phyloP scores from a whole-genome alignment of 2,329 filamentous ascomycete genomes.

The Monilinia fructicola region DNA sequence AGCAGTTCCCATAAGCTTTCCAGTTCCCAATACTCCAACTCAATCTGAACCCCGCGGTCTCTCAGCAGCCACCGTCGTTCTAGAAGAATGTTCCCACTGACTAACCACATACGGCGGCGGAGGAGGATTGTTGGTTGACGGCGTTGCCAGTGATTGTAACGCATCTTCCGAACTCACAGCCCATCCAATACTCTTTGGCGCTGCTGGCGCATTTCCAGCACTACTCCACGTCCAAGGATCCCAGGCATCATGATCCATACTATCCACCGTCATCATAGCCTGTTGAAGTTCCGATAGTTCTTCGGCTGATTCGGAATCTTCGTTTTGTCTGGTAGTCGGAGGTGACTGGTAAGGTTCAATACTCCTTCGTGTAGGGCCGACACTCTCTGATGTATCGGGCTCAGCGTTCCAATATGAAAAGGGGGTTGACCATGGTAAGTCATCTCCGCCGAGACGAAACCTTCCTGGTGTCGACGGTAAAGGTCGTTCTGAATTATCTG shows the following conservation, averaged over 20 bases:
- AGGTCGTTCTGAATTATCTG: slow-evolving; percentile 24
- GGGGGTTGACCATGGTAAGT: slow-evolving; percentile 39
- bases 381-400: slow-evolving; percentile 11
- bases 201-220: slow-evolving; percentile 32
- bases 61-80: slow-evolving; percentile 6
- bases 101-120: slow-evolving; percentile 38
- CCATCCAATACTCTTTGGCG: slow-evolving; percentile 39
- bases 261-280: slow-evolving; percentile 42
- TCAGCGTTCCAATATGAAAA: slow-evolving; percentile 34
- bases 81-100: slow-evolving; percentile 34
- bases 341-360: slow-evolving; percentile 1
- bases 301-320: slow-evolving; percentile 37
- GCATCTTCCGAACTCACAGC: slow-evolving; percentile 34
- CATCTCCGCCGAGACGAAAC: slow-evolving; percentile 40
- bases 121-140: slow-evolving; percentile 2
- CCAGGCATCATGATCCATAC: slow-evolving; percentile 35
- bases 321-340: slow-evolving; percentile 27
- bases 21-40: neutral
- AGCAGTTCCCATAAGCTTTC: neutral
- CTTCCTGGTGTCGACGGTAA: slow-evolving; percentile 37
- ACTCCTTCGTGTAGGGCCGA: neutral
- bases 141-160: neutral
- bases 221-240: slow-evolving; percentile 36
- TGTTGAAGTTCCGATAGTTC: slow-evolving; percentile 38
- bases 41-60: slow-evolving; percentile 31